Evolutionary conservation across 768 basidiomycete species (phyloP).

Genomic region (Clathrus columnatus): DNA sequence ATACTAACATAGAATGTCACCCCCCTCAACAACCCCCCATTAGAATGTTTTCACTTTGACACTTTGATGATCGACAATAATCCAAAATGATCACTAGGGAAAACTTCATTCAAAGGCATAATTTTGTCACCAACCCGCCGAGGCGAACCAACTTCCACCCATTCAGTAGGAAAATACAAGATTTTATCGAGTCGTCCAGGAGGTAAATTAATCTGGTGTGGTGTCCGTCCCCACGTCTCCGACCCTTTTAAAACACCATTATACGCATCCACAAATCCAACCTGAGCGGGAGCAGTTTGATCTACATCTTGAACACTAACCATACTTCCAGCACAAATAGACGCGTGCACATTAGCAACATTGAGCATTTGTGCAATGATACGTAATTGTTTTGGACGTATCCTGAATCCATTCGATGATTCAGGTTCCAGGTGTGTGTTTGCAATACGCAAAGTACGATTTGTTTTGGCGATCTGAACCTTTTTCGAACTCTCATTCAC

Average conservation of each 20-base stretch:
- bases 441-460: conserved; percentile 43
- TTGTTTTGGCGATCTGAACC: conserved; percentile 8
- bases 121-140: conserved; percentile 48
- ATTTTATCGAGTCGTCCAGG: conserved; percentile 58
- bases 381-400: conserved; percentile 2
- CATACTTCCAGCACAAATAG: conserved; percentile 8
- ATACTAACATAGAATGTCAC: too few species aligned
- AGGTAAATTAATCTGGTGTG: conserved; percentile 32
- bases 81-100: conserved; percentile 66
- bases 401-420: conserved; percentile 26
- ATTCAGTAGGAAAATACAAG: conserved; percentile 42
- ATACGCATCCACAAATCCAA: conserved; percentile 57
- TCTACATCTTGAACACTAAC: conserved; percentile 33
- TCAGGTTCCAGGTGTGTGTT: conserved; percentile 74
- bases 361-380: conserved; percentile 7
- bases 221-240: conserved; percentile 66
- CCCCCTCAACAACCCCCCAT: too few species aligned
- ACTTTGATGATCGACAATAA: conserved; percentile 21
- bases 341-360: neutral
- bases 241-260: conserved; percentile 33
- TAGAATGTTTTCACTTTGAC: neutral
- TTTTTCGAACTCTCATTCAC: neutral
- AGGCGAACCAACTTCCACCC: conserved; percentile 41
- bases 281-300: conserved; percentile 20
- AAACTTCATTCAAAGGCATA: conserved; percentile 33